Conservation (phyloP, 148 eudicot genomes). For the Persicaria tinctoria region DNA sequence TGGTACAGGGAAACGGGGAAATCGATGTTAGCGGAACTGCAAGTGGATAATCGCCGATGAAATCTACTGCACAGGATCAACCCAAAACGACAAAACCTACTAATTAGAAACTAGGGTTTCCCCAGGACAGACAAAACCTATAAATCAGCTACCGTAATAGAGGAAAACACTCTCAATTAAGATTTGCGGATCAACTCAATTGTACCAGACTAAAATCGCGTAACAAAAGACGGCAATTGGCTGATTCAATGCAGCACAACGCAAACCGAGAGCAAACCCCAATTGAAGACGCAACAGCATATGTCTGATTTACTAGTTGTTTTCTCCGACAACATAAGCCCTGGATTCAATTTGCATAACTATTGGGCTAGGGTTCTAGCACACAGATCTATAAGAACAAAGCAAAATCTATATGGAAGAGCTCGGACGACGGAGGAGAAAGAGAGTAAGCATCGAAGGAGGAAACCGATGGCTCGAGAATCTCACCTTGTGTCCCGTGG, state of each 20-base stretch:
- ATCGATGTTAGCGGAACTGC: background rate
- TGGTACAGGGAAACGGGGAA: background rate
- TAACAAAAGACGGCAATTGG: background rate
- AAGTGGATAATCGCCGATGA: background rate
- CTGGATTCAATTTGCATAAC: background rate
- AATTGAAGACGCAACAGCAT: background rate
- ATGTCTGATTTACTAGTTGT: background rate
- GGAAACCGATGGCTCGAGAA: background rate
- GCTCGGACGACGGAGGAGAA: background rate
- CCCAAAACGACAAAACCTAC: background rate
- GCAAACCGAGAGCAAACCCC: background rate
- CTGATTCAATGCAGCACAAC: background rate
- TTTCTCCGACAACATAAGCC: background rate
- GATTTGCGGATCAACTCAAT: background rate
- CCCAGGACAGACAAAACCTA: background rate
- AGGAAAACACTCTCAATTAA: background rate
- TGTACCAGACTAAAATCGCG: background rate
- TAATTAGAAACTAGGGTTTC: background rate
- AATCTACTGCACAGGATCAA: background rate
- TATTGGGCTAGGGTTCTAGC: background rate
- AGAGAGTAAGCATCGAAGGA: background rate
- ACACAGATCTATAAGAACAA: background rate
- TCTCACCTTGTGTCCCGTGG: background rate
- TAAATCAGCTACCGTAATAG: background rate
- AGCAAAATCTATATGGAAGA: background rate